Base-by-base conservation (phyloP, 768 basidiomycete genomes). In the Cyclocybe aegerita region DNA sequence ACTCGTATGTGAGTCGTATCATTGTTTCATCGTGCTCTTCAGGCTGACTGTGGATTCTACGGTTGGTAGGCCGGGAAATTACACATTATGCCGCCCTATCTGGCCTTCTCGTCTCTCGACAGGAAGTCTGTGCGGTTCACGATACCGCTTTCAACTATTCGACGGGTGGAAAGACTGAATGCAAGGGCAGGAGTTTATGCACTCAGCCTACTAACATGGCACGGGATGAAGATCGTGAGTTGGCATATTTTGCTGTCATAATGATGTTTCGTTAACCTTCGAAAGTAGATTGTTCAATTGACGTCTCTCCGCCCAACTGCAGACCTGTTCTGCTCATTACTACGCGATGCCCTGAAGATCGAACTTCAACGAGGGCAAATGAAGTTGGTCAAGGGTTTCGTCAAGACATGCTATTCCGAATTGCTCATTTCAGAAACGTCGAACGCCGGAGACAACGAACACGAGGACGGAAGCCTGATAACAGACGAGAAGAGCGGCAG, bases 161-260 rank as follows among this genome's bases (percentile, higher is more conserved):
- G 97, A 45, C 77, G 97, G 48, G 97, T 99, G 15, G 97, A 99
- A 70, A 76, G 93, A 42, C 78, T 98, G 46, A 97, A 96, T 66
- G 88, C 93, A 9, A 83, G 93, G 10, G 90, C 93, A 29, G 97
- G 97, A 4, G 88, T 97, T 34, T 98, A 98, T 65, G 95, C 96
- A n/a, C 79, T 99, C 30, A 94, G 93, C 60, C 72, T 98, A 14
- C 80, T 85, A n/a, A 83, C 90, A 45, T 98, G 94, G 91, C 93
- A 98, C 65, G 87, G 91, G 33, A 82, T 90, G 74, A 89, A 96
- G 73, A 89, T 98, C 58, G 95, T 96, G 60, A 58, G 85, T 75
- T 35, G 37, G 14, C 11, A 23, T 14, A 4, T 9, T 7, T 41
- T 4, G 30, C 7, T 56, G 14, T 48, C 12, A 41, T 23, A 33